A percentile compares a stretch with the other conserved stretches of the same genome.
Conservation (phyloP, 768 basidiomycete species). For the Zangia roseola region DNA sequence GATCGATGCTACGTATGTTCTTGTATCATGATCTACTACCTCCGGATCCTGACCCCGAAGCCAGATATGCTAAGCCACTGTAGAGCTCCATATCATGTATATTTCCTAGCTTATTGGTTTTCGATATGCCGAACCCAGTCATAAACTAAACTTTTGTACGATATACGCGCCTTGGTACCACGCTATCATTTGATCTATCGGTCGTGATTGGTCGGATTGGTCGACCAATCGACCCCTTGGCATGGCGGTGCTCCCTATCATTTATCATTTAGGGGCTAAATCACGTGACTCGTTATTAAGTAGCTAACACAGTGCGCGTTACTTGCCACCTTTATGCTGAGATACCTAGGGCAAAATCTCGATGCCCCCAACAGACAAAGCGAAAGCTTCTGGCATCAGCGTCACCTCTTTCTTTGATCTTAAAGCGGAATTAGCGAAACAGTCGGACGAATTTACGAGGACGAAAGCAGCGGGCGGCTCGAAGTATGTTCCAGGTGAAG, state of each 20-base stretch:
- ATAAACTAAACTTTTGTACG: not conserved
- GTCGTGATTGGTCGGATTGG: no score
- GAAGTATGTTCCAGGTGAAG: conserved; percentile 55
- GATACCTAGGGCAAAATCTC: conserved; percentile 5
- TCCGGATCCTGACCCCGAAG: conserved; percentile 1
- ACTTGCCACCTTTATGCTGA: not conserved
- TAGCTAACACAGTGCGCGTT: no score
- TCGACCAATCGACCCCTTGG: no score
- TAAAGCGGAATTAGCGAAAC: conserved; percentile 53
- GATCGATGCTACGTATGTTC: conserved; percentile 93
- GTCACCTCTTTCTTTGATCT: conserved; percentile 81
- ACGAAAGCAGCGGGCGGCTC: conserved; percentile 57
- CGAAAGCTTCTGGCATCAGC: conserved; percentile 68
- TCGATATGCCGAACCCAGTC: conserved; percentile 22
- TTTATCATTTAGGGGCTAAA: not conserved
- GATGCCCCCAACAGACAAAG: conserved; percentile 52
- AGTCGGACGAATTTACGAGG: conserved; percentile 60
- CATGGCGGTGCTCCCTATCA: no score
- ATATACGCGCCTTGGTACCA: not conserved
- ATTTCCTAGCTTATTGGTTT: conserved; percentile 39
- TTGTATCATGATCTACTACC: not conserved
- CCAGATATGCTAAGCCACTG: conserved; percentile 61
- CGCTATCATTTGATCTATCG: no score
- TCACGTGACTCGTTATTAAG: conserved; percentile 10
- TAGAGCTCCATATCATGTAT: conserved; percentile 82